These are phyloP conservation scores for Penicillium decumbens DNA, from an alignment of 2,329 filamentous ascomycete species.

Conservation along the genomic window DNA sequence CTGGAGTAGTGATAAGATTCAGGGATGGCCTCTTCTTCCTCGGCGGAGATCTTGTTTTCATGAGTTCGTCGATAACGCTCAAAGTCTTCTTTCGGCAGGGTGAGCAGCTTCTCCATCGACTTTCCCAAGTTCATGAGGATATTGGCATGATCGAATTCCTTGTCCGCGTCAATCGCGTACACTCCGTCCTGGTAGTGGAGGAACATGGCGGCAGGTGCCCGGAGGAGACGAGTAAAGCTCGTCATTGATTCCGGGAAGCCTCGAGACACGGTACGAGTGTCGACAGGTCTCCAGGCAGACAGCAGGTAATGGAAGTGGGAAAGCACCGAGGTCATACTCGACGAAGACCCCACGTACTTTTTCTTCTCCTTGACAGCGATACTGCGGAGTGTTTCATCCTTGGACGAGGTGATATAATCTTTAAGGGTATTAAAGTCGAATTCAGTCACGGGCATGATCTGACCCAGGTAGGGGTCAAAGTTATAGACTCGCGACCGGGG, in stretches of 20 bases:
- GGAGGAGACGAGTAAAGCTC: constrained; percentile 67
- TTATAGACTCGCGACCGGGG: constrained; percentile 84
- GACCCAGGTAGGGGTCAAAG: constrained; percentile 89
- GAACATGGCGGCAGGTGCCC: constrained; percentile 74
- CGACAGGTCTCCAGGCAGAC: constrained; percentile 73
- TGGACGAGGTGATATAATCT: constrained; percentile 85
- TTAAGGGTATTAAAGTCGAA: constrained; percentile 88
- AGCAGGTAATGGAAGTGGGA: constrained; percentile 90
- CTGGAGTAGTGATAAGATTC: constrained; percentile 87
- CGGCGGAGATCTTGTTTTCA: constrained; percentile 60
- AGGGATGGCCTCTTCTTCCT: constrained; percentile 65
- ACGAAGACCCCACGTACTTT: constrained; percentile 91
- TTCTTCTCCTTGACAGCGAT: constrained; percentile 63
- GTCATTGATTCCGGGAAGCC: constrained; percentile 58
- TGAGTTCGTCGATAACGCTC: constrained; percentile 73
- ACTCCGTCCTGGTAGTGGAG: constrained; percentile 74
- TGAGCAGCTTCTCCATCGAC: constrained; percentile 94
- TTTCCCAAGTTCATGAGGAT: constrained; percentile 89
- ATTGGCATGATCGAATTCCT: constrained; percentile 78
- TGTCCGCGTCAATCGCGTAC: constrained; percentile 95
- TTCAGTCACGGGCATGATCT: constrained; percentile 86
- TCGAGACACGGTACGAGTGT: constrained; percentile 62
- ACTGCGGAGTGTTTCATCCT: constrained; percentile 66
- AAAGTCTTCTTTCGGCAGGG: constrained; percentile 73
- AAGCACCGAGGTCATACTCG: constrained; percentile 85